Base-by-base conservation (phyloP, 306 rosid genomes). In the Quercus glauca region DNA sequence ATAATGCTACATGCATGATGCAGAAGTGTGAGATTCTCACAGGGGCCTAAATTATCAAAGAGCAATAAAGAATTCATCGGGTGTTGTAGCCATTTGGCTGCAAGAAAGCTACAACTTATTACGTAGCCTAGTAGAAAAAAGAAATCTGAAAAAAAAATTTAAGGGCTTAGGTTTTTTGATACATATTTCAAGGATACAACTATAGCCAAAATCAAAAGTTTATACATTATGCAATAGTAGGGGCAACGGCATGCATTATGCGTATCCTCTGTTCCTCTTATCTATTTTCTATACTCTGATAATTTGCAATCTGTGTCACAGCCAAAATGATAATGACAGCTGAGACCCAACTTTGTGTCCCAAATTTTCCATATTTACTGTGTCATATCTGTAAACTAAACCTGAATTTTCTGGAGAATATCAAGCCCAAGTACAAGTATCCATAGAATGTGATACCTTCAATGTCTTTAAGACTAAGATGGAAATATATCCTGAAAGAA, bases 401-500 rank as follows among this genome's bases (percentile, higher is more conserved):
- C 43, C 70, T 3, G 23, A 64, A 14, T 20, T 59, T 59, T 35
- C 70, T 15, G 11, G 8, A 29, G 20, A 64, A 31, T 28, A 28
- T 17, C 43, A 17, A 64, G 31, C 21, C 69, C 29, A 64, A 11
- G 2, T 8, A 25, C 23, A 21, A 7, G 26, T 59, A 59, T 59
- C 25, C 25, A 25, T 59, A 21, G 65, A 59, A 59, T 23, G 20
- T 59, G 29, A 59, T 76, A 82, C 87, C 83, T 37, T 69, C 12
- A 17, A 37, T 19, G 55, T 33, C 15, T 67, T 18, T 23, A 67
- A 4, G 79, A 71, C 74, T 69, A 75, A 73, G 86, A 69, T 41
- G 86, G 81, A 83, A 91, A 92, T 74, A 92, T 80, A 65, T 84
- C 91, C 83, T 77, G 89, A 53, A 95, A 87, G 80, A 95, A 90